Evolutionary conservation across 208 protist species (phyloP), one percentile per base, ranked within the genome.

Genomic region (Tritrichomonas musculus): DNA sequence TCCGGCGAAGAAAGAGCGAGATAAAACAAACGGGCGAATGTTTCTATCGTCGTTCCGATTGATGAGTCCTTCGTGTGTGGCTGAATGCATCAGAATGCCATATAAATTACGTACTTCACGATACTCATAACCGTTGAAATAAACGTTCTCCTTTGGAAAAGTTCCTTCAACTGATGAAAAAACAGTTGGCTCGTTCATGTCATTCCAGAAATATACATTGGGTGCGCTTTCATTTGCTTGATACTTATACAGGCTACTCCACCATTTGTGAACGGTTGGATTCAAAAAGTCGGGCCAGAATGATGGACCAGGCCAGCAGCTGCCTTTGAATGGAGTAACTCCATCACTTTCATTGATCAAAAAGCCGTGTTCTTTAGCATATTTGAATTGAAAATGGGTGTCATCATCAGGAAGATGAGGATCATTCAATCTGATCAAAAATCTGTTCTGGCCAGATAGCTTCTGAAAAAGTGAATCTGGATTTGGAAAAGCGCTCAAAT

Each of bases 101-200:
- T 99, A 99, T 65, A 98, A 95, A 95, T 99, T 99, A 96, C 99
- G 99, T 39, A 99, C 93, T 84, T 98, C 97, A 65, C 98, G 96
- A 95, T 99, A 98, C 93, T 98, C 96, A 0, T 97, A 95, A 0
- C 95, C 94, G 73, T 97, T 96, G 33, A 65, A 93, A 53, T 95
- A 94, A 1, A 93, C 93, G 94, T 98, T 97, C 64, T 98, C 96
- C 94, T 98, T 97, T 64, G 95, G 93, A 97, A 99, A 99, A 8
- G 98, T 98, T n/a, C n/a, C 77, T 39, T 88, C 77, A 30, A 47
- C n/a, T 0, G 50, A 50, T 8, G 44, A 20, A 95, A 99, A 99
- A 17, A 99, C 98, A 0, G 97, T 98, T 22, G 98, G 98, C 93
- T 97, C 97, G 94, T 99, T 99, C 99, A 99, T 99, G 96, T 99